Evolutionary conservation across 345 rosid species (phyloP), one percentile per base, ranked within the genome.

Genomic region (Gossypioides kirkii): DNA sequence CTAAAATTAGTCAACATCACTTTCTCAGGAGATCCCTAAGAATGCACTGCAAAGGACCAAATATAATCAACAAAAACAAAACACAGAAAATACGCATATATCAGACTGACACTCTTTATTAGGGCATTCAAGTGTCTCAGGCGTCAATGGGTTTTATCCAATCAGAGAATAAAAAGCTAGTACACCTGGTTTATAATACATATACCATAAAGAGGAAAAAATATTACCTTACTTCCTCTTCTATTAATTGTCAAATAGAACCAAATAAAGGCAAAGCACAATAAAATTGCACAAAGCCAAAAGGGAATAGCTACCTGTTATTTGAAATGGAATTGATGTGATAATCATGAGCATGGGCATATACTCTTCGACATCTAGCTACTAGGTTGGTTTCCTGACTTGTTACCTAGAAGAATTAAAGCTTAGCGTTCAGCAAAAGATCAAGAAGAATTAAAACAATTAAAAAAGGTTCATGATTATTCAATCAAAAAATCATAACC

Each of bases 291-390:
- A 45, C 2, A 46, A 28, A 28, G 71, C 22, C 45, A 67, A 46
- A 60, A 71, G 59, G 61, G 69, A n/a, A 58, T 64, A 50, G 41
- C 56, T 71, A 93, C 99, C 97, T 95, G 81, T 93, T 95, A 82
- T 84, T 93, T 64, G 98, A 95, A 74, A 95, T 95, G 45, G 98
- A 95, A 87, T 93, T 92, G 80, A 95, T 91, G 80, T 95, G 99
- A 87, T 95, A 95, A 81, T 95, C 98, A 85, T 95, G 99, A 73
- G 99, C 99, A 80, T 95, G 98, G 66, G 97, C 91, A 86, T 92
- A 95, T 36, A 92, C 90, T 83, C 98, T 88, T 58, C 99, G 92
- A 78, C 98, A 92, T 86, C 96, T 84, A 36, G 99, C 99, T 76
- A 95, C 72, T 77, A 86, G 82, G 83, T 85, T 92, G 22, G 91